Evolutionary conservation across 768 basidiomycete genomes (phyloP), one percentile per base, ranked within the genome.

Genomic region (Dictyophora rubrovolvata): DNA sequence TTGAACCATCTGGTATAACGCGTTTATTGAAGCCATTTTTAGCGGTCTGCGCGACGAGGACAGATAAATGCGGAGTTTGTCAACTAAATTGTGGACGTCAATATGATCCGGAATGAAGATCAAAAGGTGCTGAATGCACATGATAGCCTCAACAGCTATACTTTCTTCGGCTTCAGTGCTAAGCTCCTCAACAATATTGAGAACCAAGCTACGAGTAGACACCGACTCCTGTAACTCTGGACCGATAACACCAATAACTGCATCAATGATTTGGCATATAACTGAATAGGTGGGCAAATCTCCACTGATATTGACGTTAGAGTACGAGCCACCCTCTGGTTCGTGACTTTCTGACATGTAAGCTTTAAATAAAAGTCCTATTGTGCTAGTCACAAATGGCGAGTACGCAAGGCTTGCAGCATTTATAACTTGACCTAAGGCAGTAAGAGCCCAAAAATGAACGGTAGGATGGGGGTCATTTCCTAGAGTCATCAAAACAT

Each of bases 391-490:
- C 5, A 96, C 87, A 66, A 87, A 95, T 0, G 93, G 89, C 3
- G 89, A 83, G 68, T 95, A 99, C 0, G 89, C 86, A 58, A 98
- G 73, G 70, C 89, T 93, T 3, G 95, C 93, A 2, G 94, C 87
- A 67, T 90, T 86, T 68, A 96, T 86, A 59, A 98, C 94, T 16
- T 82, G 78, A 6, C 87, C 83, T 33, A 99, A 76, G 0, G 96
- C 89, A 52, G 81, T 84, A 62, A 97, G 74, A 1, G 95, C 86
- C 85, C 89, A 94, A 67, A 87, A 96, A 70, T 98, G 95, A 6
- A 97, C 96, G 34, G 93, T 79, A 0, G 96, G 95, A 69, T 98
- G 96, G 0, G 95, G 93, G 69, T 99, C 96, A 61, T 89, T 93
- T 70, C 87, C 85, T 18, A 99, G 80, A 0, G 94, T 95, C 83